Conservation (phyloP, 1,284 basidiomycete genomes). For the Tylopilus sp. region DNA sequence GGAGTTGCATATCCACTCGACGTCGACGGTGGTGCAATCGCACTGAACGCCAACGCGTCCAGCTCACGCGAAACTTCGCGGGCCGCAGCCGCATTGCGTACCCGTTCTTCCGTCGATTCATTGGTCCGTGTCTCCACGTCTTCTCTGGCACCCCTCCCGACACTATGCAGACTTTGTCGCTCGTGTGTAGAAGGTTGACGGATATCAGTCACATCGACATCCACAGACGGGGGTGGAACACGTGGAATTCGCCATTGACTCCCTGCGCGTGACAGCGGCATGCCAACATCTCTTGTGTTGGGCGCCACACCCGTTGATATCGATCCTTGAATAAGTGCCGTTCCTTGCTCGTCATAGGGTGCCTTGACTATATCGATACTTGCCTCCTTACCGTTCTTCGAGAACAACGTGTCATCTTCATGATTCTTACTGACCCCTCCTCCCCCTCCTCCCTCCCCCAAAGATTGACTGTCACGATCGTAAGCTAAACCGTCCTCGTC, state of each 20-base stretch:
- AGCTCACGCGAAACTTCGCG: slow-evolving; percentile 63
- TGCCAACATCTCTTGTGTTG: neutral
- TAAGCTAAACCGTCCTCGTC: slow-evolving; percentile 25
- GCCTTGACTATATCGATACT: neutral
- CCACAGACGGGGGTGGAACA: slow-evolving; percentile 28
- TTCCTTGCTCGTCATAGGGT: slow-evolving; percentile 2
- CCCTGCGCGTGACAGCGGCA: slow-evolving; percentile 14
- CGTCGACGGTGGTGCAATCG: slow-evolving; percentile 27
- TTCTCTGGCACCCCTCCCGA: neutral
- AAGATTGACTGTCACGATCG: slow-evolving; percentile 20
- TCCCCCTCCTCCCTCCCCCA: slow-evolving; percentile 7
- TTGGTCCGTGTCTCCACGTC: slow-evolving; percentile 14
- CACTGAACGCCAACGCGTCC: slow-evolving; percentile 50
- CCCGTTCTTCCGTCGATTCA: slow-evolving; percentile 36
- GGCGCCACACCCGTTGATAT: slow-evolving; percentile 9
- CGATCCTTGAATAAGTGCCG: slow-evolving; percentile 10
- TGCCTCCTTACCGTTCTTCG: slow-evolving; percentile 11
- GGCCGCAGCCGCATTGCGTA: slow-evolving; percentile 60
- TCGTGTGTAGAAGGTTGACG: slow-evolving; percentile 1
- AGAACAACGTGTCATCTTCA: slow-evolving; percentile 13
- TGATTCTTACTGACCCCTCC: slow-evolving; percentile 14
- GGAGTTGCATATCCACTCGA: slow-evolving; percentile 22
- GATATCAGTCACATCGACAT: slow-evolving; percentile 9
- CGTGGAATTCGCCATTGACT: slow-evolving; percentile 29
- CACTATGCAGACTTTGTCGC: neutral